Conservation (phyloP, 148 eudicot genomes). For the Rheum nobile region DNA sequence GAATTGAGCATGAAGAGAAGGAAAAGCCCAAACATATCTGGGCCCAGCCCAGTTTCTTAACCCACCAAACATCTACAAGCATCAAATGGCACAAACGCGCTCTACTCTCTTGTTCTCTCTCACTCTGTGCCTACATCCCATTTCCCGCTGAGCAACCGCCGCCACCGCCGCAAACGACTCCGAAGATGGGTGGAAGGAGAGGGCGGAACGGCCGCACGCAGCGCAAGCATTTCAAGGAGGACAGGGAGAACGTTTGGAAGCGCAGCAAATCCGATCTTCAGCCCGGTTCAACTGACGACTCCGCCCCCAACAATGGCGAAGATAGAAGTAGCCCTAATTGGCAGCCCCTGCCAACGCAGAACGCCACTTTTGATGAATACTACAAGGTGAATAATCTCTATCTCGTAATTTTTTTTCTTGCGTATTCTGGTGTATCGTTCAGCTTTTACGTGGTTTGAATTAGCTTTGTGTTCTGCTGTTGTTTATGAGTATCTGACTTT, state of each 20-base stretch:
- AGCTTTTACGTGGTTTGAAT: not conserved
- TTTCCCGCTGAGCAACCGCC: conserved; percentile 1
- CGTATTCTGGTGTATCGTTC: not conserved
- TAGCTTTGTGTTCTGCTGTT: not conserved
- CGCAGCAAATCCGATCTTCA: conserved; percentile 31
- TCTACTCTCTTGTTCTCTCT: not conserved
- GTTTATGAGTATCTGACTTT: not conserved
- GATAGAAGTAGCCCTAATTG: conserved; percentile 22
- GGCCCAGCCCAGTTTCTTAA: not conserved
- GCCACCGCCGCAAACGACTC: conserved; percentile 2
- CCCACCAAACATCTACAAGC: not conserved
- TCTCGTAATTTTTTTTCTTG: not conserved
- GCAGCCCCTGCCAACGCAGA: conserved; percentile 69
- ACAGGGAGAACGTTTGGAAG: conserved; percentile 81
- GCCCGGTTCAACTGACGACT: conserved; percentile 6
- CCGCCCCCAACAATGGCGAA: conserved; percentile 7
- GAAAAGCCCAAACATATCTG: not conserved
- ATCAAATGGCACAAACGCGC: conserved; percentile 1
- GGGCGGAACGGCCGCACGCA: conserved; percentile 80
- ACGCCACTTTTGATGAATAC: conserved; percentile 63
- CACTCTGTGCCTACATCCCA: not conserved
- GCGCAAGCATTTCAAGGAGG: conserved; percentile 69
- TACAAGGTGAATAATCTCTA: conserved; percentile 45
- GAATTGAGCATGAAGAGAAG: not conserved
- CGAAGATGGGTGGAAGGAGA: conserved; percentile 69